These are phyloP conservation scores for Lactarius evosmus DNA, from an alignment of 768 basidiomycete genomes.

Conservation along the genomic window DNA sequence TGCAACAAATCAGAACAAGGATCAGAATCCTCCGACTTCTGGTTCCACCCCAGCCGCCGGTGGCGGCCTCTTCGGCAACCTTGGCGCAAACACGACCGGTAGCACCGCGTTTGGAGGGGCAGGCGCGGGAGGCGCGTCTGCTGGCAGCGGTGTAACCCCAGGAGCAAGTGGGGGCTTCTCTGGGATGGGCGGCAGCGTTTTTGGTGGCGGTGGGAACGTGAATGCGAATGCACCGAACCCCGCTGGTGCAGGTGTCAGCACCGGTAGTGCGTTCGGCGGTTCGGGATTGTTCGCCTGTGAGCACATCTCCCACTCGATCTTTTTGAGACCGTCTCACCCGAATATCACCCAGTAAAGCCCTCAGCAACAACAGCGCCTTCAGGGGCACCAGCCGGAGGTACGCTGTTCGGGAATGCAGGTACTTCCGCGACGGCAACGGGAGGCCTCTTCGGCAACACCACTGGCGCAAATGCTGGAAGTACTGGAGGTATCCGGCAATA, in stretches of 20 bases:
- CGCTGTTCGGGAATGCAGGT: slow-evolving; percentile 9
- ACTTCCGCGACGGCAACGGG: slow-evolving; percentile 7
- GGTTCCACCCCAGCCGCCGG: slow-evolving; percentile 17
- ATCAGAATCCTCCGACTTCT: slow-evolving; percentile 16
- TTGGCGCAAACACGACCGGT: slow-evolving; percentile 25
- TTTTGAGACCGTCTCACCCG: background rate
- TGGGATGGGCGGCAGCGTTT: slow-evolving; percentile 7
- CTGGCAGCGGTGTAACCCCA: background rate
- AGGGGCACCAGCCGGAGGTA: slow-evolving; percentile 2
- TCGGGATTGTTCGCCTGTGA: slow-evolving; percentile 5
- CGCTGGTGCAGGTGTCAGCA: slow-evolving; percentile 1
- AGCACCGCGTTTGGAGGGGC: slow-evolving; percentile 16
- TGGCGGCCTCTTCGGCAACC: slow-evolving; percentile 24
- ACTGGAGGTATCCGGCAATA: slow-evolving; percentile 14
- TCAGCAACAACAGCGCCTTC: background rate
- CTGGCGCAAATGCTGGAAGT: background rate
- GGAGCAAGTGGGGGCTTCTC: slow-evolving; percentile 9
- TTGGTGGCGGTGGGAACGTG: slow-evolving; percentile 15
- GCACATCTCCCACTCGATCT: background rate
- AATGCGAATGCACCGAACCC: background rate
- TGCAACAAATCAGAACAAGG: slow-evolving; percentile 23
- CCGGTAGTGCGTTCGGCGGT: slow-evolving; percentile 4
- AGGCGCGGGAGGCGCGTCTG: background rate
- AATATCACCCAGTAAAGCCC: slow-evolving; percentile 7
- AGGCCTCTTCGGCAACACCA: slow-evolving; percentile 12